Conservation (phyloP, 225 moss, liverwort and hornwort species). For the Straminergon stramineum region DNA sequence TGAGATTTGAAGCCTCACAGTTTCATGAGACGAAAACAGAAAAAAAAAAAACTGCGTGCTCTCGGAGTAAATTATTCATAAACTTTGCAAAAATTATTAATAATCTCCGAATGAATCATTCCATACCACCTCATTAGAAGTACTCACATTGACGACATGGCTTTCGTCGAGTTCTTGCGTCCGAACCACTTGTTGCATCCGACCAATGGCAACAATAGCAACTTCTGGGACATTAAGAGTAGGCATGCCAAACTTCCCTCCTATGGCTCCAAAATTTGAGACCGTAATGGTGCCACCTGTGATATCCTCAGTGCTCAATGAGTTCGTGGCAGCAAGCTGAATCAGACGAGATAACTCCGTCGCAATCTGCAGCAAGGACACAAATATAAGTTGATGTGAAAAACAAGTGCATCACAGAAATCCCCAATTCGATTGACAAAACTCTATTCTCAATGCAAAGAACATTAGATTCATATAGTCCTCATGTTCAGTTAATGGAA, state of each 20-base stretch:
- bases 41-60: neutral
- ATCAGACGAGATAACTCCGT: constrained; percentile 63
- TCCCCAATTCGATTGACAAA: neutral
- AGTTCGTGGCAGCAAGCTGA: constrained; percentile 63
- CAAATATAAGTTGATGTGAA: neutral
- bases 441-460: neutral
- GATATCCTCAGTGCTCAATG: constrained; percentile 58
- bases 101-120: neutral
- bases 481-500: neutral
- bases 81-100: no score
- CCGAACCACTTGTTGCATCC: constrained; percentile 59
- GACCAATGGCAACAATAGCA: constrained; percentile 86
- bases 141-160: constrained; percentile 48
- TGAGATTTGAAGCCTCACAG: no score
- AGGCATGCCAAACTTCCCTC: constrained; percentile 84
- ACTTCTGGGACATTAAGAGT: constrained; percentile 82
- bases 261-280: constrained; percentile 86
- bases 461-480: neutral
- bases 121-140: neutral
- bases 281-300: constrained; percentile 84
- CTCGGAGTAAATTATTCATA: neutral
- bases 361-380: constrained; percentile 49
- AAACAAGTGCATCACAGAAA: neutral
- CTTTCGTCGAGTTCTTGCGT: neutral
- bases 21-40: neutral